A percentile compares a stretch with the other conserved stretches of the same genome.
Conservation (phyloP, 2,329 filamentous ascomycete genomes). For the Talaromyces sp. region DNA sequence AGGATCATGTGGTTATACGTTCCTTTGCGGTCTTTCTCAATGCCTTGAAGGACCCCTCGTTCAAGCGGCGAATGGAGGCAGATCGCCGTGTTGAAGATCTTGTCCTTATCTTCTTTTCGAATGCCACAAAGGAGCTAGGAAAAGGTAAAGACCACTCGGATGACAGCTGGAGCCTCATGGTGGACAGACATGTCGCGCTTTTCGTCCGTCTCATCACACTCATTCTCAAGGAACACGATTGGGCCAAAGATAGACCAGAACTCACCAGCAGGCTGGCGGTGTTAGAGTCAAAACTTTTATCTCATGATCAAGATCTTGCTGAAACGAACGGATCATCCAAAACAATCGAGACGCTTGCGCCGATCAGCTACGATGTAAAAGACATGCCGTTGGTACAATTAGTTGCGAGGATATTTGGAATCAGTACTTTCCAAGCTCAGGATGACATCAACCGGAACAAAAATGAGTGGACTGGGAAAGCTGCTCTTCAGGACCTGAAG, state of each 20-base stretch:
- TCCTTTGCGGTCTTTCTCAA: conserved; percentile 95
- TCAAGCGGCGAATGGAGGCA: conserved; percentile 89
- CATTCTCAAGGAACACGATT: conserved; percentile 78
- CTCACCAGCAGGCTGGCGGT: conserved; percentile 73
- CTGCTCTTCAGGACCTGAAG: conserved; percentile 86
- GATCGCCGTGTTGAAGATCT: conserved; percentile 89
- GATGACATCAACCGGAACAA: conserved; percentile 80
- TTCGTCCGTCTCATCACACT: conserved; percentile 83
- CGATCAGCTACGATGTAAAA: conserved; percentile 86
- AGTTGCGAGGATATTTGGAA: conserved; percentile 80
- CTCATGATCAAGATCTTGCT: conserved; percentile 86
- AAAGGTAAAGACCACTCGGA: conserved; percentile 73
- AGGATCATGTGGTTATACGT: conserved; percentile 84
- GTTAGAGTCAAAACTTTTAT: conserved; percentile 88
- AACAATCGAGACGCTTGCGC: conserved; percentile 78
- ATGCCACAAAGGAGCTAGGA: conserved; percentile 84
- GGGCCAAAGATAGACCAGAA: conserved; percentile 80
- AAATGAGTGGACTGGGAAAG: conserved; percentile 82
- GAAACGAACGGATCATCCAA: conserved; percentile 56
- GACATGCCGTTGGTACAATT: conserved; percentile 93
- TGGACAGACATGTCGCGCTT: conserved; percentile 89
- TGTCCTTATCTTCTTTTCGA: conserved; percentile 93
- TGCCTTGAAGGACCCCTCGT: conserved; percentile 81
- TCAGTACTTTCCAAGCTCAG: conserved; percentile 76
- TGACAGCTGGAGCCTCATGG: conserved; percentile 84